A percentile compares a stretch with the other conserved stretches of the same genome.
phyloP scores from a whole-genome alignment of 169 alveolate genomes.

The Plasmodium knowlesi region DNA sequence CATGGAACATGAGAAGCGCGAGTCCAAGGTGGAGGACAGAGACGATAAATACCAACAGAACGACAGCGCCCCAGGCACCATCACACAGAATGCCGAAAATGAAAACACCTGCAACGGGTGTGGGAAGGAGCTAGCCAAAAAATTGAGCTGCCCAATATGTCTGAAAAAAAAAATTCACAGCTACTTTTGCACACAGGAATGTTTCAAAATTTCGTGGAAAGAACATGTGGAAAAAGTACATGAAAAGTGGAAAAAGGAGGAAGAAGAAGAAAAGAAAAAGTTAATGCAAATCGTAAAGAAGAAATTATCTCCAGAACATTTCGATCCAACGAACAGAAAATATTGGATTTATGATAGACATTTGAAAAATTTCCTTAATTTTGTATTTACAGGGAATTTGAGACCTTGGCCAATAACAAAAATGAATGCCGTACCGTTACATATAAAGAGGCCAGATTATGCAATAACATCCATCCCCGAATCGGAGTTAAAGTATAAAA shows the following conservation, averaged over 20 bases:
- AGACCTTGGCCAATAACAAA: constrained; percentile 94
- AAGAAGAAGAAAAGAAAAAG: constrained; percentile 17
- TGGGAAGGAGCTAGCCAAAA: constrained; percentile 65
- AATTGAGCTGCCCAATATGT: constrained; percentile 84
- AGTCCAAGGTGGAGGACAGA: neutral
- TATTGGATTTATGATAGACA: constrained; percentile 28
- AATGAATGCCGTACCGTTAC: constrained; percentile 93
- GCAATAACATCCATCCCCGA: constrained; percentile 94
- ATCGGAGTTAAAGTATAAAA: constrained; percentile 88
- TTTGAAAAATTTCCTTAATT: constrained; percentile 83
- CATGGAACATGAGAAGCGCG: neutral
- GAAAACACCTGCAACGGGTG: constrained; percentile 78
- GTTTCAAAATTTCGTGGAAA: constrained; percentile 94
- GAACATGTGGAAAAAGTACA: constrained; percentile 92
- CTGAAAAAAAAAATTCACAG: constrained; percentile 77
- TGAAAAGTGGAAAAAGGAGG: constrained; percentile 43
- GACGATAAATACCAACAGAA: neutral
- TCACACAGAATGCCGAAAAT: neutral
- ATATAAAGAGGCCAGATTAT: constrained; percentile 96
- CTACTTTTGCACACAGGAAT: constrained; percentile 95
- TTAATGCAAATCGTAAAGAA: constrained; percentile 2
- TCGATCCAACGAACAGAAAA: constrained; percentile 21
- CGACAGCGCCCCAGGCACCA: neutral
- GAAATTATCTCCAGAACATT: constrained; percentile 20
- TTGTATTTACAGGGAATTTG: constrained; percentile 92